These are phyloP conservation scores for Blastocystis sp. DNA, from an alignment of 352 stramenopile genomes.

Conservation along the genomic window DNA sequence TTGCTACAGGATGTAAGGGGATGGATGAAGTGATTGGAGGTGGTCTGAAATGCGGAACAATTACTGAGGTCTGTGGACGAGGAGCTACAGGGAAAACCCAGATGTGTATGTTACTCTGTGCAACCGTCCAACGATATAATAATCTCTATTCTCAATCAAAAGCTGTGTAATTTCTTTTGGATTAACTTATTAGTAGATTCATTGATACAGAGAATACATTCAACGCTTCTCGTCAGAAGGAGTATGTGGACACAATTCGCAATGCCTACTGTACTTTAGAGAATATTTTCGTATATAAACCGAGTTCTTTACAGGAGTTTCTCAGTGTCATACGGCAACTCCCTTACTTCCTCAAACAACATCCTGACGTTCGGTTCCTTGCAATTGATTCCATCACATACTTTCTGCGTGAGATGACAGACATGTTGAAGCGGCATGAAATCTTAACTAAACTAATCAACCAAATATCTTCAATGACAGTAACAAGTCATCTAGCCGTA, in stretches of 20 bases:
- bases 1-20: background rate
- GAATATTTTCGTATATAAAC: constrained; percentile 27
- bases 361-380: background rate
- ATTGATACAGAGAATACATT: constrained; percentile 51
- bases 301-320: background rate
- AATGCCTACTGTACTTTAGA: background rate
- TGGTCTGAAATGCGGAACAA: constrained; percentile 2
- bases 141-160: background rate
- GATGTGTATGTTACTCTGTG: constrained; percentile 21
- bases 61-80: constrained; percentile 47
- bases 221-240: constrained; percentile 21
- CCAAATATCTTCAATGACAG: background rate
- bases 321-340: background rate
- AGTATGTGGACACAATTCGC: background rate
- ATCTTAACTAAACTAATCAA: background rate
- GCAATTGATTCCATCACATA: constrained; percentile 46
- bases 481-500: background rate
- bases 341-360: background rate
- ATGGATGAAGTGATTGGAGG: background rate
- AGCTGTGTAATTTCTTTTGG: background rate
- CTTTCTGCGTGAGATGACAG: constrained; percentile 20
- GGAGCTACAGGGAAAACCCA: constrained; percentile 50
- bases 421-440: constrained; percentile 14
- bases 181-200: background rate
- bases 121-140: constrained; percentile 36